phyloP scores from a whole-genome alignment of 2,329 filamentous ascomycete species.

The Aspergillus japonicus region DNA sequence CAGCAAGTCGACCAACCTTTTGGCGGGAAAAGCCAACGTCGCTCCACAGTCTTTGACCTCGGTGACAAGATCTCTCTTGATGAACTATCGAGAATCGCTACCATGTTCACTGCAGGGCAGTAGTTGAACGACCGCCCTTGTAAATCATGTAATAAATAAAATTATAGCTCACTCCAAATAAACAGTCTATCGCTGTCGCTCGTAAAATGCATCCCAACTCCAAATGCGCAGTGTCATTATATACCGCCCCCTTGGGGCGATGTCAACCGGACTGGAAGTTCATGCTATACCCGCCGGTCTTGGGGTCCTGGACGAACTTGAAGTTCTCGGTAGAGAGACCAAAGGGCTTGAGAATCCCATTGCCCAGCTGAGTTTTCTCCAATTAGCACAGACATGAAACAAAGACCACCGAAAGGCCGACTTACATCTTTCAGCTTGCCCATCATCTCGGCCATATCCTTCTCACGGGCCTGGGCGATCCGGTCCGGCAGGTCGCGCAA shows the following conservation, averaged over 20 bases:
- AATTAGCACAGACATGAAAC: conserved; percentile 3
- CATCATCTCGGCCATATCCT: conserved; percentile 96
- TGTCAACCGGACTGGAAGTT: conserved; percentile 60
- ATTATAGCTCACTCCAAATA: not conserved
- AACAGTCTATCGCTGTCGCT: not conserved
- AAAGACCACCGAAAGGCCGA: conserved; percentile 17
- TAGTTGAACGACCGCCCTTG: not conserved
- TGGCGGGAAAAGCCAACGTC: conserved; percentile 24
- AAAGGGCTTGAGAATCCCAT: conserved; percentile 89
- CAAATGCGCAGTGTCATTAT: not conserved
- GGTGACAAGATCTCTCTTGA: conserved; percentile 24
- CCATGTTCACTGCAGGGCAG: conserved; percentile 12
- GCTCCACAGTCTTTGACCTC: conserved; percentile 26
- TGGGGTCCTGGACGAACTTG: conserved; percentile 87
- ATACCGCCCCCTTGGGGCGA: not conserved
- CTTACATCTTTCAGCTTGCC: conserved; percentile 80
- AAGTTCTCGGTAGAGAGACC: conserved; percentile 93
- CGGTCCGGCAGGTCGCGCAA: conserved; percentile 64
- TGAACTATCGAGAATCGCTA: conserved; percentile 21
- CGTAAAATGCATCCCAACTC: not conserved
- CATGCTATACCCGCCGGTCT: conserved; percentile 89
- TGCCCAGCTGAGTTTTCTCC: conserved; percentile 63
- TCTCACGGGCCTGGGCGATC: conserved; percentile 76
- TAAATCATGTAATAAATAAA: not conserved
- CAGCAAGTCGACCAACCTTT: conserved; percentile 17